A percentile compares a stretch with the other conserved stretches of the same genome.
Conservation (phyloP, 2,329 filamentous ascomycete genomes). For the Scorias spongiosa region DNA sequence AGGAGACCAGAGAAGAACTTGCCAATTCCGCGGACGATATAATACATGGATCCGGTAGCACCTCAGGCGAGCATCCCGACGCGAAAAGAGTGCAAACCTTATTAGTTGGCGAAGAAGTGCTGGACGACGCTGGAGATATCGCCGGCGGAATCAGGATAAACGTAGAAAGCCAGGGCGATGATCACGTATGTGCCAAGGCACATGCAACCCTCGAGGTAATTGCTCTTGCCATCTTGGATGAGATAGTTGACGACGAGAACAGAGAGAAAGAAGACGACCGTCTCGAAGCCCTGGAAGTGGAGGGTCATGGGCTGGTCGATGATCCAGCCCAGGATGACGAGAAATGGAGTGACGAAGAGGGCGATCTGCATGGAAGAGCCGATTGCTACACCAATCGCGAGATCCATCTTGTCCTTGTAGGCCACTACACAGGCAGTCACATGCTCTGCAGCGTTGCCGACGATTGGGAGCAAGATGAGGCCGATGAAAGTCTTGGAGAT, state of each 20-base stretch:
- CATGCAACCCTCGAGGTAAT: constrained; percentile 68
- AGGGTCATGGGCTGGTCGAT: constrained; percentile 44
- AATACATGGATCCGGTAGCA: too few species aligned
- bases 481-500: constrained; percentile 43
- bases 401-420: constrained; percentile 43
- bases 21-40: not conserved
- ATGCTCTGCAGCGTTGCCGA: constrained; percentile 42
- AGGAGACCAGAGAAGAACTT: not conserved
- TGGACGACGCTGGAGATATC: constrained; percentile 12
- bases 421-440: constrained; percentile 40
- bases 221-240: constrained; percentile 70
- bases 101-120: constrained; percentile 3
- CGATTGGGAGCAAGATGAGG: constrained; percentile 40
- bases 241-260: constrained; percentile 80
- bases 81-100: not conserved
- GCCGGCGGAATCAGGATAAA: constrained; percentile 40
- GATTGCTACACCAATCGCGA: constrained; percentile 40
- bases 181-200: constrained; percentile 41
- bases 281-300: constrained; percentile 82
- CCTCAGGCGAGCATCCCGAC: too few species aligned
- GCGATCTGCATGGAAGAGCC: constrained; percentile 41
- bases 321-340: constrained; percentile 42
- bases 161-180: constrained; percentile 44
- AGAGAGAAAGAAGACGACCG: constrained; percentile 68
- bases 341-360: constrained; percentile 41